Percentiles rank a stretch among this genome's conserved stretches.
phyloP scores from a whole-genome alignment of 768 basidiomycete genomes.

The Suillus clintonianus region DNA sequence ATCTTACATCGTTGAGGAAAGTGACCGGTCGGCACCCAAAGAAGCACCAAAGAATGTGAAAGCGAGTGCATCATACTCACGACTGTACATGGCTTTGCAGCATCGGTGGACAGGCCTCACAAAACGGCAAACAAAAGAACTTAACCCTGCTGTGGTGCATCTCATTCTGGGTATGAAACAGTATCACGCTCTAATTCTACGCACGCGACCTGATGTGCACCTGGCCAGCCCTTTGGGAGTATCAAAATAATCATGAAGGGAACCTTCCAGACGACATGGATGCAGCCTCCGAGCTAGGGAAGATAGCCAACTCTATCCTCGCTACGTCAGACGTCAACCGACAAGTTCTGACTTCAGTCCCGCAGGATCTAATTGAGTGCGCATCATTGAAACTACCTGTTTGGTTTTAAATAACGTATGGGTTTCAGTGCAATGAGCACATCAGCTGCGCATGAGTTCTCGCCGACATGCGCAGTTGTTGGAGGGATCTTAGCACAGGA shows the following conservation, averaged over 20 bases:
- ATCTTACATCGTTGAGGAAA: constrained; percentile 29
- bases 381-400: constrained; percentile 16
- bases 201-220: constrained; percentile 1
- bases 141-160: constrained; percentile 76
- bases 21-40: constrained; percentile 64
- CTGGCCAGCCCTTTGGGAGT: constrained; percentile 78
- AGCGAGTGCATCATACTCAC: constrained; percentile 61
- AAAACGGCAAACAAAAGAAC: constrained; percentile 76
- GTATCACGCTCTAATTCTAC: not conserved
- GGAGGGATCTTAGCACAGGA: constrained; percentile 96
- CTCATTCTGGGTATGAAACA: constrained; percentile 62
- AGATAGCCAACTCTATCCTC: constrained; percentile 65
- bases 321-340: constrained; percentile 67
- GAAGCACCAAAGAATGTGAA: constrained; percentile 61
- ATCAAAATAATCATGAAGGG: constrained; percentile 58
- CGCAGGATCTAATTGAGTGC: constrained; percentile 66
- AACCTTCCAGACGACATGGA: constrained; percentile 54
- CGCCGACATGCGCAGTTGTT: constrained; percentile 91
- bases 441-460: constrained; percentile 83
- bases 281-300: constrained; percentile 57
- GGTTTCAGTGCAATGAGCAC: constrained; percentile 59
- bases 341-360: constrained; percentile 58
- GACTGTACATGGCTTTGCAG: constrained; percentile 61
- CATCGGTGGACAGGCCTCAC: constrained; percentile 72
- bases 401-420: constrained; percentile 6